These are phyloP conservation scores for Vaccinium myrtillus DNA, from an alignment of 148 eudicot genomes.

Conservation along the genomic window DNA sequence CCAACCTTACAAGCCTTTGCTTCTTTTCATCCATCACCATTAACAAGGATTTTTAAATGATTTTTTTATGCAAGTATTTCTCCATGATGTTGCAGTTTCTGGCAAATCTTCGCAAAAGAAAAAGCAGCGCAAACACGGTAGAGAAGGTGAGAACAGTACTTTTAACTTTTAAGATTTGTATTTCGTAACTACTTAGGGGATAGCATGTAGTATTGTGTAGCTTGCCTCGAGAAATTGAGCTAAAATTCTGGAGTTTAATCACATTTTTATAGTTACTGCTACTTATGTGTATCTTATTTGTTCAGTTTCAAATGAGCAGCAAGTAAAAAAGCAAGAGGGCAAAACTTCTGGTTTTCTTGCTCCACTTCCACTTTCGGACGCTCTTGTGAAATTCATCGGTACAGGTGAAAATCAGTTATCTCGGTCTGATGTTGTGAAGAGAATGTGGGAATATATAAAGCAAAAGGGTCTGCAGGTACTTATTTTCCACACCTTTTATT, in stretches of 20 bases:
- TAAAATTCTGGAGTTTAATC: not conserved
- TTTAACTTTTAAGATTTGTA: not conserved
- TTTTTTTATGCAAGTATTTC: not conserved
- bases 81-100: conserved; percentile 14
- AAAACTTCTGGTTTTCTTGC: conserved; percentile 40
- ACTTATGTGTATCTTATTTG: not conserved
- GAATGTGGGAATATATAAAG: conserved; percentile 60
- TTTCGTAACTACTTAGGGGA: not conserved
- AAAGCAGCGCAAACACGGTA: conserved; percentile 33
- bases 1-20: too few species aligned
- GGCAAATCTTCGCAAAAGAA: conserved; percentile 27
- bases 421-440: conserved; percentile 49
- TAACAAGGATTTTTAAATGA: too few species aligned
- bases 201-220: not conserved
- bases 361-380: conserved; percentile 48
- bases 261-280: not conserved
- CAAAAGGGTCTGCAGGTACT: conserved; percentile 53
- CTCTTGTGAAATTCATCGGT: conserved; percentile 52
- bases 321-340: conserved; percentile 41
- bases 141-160: conserved; percentile 28
- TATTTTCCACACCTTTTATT: not conserved
- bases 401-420: conserved; percentile 53
- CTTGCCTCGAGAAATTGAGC: not conserved
- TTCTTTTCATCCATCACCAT: too few species aligned
- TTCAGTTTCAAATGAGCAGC: conserved; percentile 33